These are phyloP conservation scores for Neurospora africana DNA, from an alignment of 495 filamentous ascomycete species.

Conservation along the genomic window DNA sequence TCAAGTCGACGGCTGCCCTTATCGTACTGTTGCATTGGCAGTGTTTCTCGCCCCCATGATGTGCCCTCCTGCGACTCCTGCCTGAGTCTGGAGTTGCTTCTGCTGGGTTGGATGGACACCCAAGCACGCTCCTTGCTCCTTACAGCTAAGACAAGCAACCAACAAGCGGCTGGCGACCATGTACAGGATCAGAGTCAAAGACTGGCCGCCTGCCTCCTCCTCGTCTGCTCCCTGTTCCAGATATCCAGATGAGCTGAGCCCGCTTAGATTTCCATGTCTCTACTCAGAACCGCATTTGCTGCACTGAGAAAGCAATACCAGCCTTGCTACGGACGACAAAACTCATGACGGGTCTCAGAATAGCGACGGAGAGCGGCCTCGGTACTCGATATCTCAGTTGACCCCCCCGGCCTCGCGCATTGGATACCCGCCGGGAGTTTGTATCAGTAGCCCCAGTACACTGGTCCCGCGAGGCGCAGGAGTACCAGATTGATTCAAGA, in stretches of 20 bases:
- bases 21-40: neutral
- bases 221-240: neutral
- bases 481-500: constrained; percentile 27
- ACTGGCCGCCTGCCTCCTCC: neutral
- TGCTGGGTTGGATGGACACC: neutral
- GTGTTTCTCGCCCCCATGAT: neutral
- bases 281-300: neutral
- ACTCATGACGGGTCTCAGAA: neutral
- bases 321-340: neutral
- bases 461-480: constrained; percentile 16
- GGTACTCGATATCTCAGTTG: neutral
- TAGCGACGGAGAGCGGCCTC: neutral
- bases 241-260: neutral
- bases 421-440: neutral
- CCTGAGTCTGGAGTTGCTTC: neutral
- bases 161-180: neutral
- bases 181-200: neutral
- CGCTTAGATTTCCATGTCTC: neutral
- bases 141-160: neutral
- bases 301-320: neutral
- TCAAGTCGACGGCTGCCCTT: neutral
- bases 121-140: neutral
- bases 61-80: neutral
- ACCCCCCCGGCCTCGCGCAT: neutral
- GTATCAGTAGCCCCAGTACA: constrained; percentile 9